A percentile compares a stretch with the other conserved stretches of the same genome.
These are phyloP conservation scores for Epichloe festucae DNA, from an alignment of 2,329 filamentous ascomycete species.

Conservation along the genomic window DNA sequence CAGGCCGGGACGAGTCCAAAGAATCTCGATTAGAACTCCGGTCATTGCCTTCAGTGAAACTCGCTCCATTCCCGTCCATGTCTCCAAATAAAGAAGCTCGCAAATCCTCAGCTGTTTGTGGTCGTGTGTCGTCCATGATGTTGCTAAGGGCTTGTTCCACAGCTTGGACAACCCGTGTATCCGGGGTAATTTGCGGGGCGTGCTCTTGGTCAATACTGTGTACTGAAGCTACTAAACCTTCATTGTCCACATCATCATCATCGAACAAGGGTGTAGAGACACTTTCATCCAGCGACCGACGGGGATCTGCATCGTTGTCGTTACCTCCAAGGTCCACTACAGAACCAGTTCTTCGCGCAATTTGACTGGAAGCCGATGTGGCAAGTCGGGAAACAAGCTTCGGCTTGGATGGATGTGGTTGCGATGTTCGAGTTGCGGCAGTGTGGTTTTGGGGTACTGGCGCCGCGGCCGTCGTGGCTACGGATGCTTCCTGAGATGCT, in stretches of 20 bases:
- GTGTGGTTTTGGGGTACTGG: constrained; percentile 6
- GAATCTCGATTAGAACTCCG: constrained; percentile 50
- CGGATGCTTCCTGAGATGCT: constrained; percentile 60
- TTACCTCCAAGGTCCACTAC: constrained; percentile 31
- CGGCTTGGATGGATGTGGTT: constrained; percentile 31
- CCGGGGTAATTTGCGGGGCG: constrained; percentile 42
- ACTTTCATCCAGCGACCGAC: constrained; percentile 60
- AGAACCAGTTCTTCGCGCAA: constrained; percentile 32
- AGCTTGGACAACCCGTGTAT: constrained; percentile 74
- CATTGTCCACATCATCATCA: constrained; percentile 64
- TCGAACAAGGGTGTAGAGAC: constrained; percentile 52
- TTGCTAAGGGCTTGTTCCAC: constrained; percentile 87
- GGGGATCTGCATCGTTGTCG: constrained; percentile 28
- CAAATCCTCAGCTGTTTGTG: constrained; percentile 49
- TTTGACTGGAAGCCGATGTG: constrained; percentile 22
- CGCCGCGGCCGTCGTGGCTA: constrained; percentile 1
- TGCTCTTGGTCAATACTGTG: constrained; percentile 64
- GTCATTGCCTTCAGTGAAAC: constrained; percentile 39
- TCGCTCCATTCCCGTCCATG: constrained; percentile 27
- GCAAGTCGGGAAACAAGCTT: constrained; percentile 27
- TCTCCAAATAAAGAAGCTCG: constrained; percentile 50
- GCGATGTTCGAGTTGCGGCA: constrained; percentile 18
- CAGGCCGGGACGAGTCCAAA: constrained; percentile 34
- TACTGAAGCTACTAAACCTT: constrained; percentile 57
- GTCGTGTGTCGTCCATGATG: constrained; percentile 71